Conservation (phyloP, 495 filamentous ascomycete species). For the Bryoglossum gracile region DNA sequence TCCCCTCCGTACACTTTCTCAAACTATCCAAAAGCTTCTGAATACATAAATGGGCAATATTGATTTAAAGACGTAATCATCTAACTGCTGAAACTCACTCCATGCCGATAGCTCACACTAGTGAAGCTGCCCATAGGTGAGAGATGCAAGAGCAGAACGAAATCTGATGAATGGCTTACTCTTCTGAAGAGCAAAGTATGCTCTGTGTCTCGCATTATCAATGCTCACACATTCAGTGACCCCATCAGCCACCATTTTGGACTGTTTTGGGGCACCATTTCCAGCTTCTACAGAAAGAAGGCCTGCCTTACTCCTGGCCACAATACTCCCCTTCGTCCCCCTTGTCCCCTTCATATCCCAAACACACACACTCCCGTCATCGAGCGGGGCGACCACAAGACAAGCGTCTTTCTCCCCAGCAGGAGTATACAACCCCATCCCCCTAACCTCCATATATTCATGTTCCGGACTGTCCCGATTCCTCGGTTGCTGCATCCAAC, state of each 20-base stretch:
- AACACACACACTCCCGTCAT: conserved; percentile 77
- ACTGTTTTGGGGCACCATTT: conserved; percentile 21
- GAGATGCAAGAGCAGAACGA: no score
- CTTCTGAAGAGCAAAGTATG: conserved; percentile 71
- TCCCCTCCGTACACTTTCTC: no score
- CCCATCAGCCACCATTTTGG: conserved; percentile 52
- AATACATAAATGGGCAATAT: no score
- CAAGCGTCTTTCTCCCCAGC: conserved; percentile 39
- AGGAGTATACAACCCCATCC: conserved; percentile 57
- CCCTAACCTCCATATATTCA: conserved; percentile 47
- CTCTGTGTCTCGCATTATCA: conserved; percentile 60
- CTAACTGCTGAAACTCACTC: no score
- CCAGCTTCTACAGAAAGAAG: conserved; percentile 34
- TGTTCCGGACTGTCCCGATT: conserved; percentile 26
- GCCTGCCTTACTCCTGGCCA: conserved; percentile 50
- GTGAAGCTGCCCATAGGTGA: neutral
- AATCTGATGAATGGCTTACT: conserved; percentile 40
- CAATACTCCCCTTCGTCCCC: conserved; percentile 53
- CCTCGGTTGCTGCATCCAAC: conserved; percentile 63
- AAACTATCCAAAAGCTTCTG: no score
- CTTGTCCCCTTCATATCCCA: conserved; percentile 71
- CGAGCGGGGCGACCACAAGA: conserved; percentile 69
- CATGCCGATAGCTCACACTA: no score
- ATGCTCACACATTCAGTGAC: conserved; percentile 79
- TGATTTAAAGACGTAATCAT: no score